Evolutionary conservation across 768 basidiomycete species (phyloP).

Genomic region (Boletales sp.): DNA sequence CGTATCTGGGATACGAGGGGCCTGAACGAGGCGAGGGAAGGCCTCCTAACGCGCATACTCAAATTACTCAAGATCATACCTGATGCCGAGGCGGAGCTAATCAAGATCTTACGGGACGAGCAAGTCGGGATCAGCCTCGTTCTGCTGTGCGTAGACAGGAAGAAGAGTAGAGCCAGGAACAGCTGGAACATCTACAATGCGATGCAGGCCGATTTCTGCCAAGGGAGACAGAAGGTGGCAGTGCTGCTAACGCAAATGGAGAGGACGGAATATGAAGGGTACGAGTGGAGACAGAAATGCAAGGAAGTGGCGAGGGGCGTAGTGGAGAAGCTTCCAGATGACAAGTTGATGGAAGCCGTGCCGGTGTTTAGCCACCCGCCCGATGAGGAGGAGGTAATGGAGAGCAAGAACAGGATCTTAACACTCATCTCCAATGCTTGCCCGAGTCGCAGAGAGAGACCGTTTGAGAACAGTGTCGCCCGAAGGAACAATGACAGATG

Average conservation of each 20-base stretch:
- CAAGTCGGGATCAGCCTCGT: conserved; percentile 17
- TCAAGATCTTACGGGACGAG: conserved; percentile 9
- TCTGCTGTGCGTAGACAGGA: conserved; percentile 19
- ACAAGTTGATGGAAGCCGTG: conserved; percentile 16
- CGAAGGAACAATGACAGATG: not conserved
- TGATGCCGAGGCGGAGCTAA: conserved; percentile 18
- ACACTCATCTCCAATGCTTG: conserved; percentile 16
- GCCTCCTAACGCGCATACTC: not conserved
- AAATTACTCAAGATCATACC: not conserved
- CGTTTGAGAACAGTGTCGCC: not conserved
- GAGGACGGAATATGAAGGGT: conserved; percentile 2
- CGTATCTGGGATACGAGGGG: conserved; percentile 26
- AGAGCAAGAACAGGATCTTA: conserved; percentile 21
- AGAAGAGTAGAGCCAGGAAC: conserved; percentile 11
- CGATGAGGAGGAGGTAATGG: conserved; percentile 11
- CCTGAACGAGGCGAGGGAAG: conserved; percentile 17
- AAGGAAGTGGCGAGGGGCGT: conserved; percentile 1
- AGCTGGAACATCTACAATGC: conserved; percentile 21
- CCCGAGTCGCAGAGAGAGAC: not conserved
- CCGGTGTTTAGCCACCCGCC: conserved; percentile 9
- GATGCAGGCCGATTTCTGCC: conserved; percentile 15
- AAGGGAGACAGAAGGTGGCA: conserved; percentile 7
- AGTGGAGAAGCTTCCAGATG: conserved; percentile 11
- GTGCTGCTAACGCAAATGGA: conserved; percentile 16
- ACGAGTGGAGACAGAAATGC: conserved; percentile 18